A percentile compares a stretch with the other conserved stretches of the same genome.
These are phyloP conservation scores for Mortierella sp. DNA, from an alignment of 371 early-diverging fungal species.

Conservation along the genomic window DNA sequence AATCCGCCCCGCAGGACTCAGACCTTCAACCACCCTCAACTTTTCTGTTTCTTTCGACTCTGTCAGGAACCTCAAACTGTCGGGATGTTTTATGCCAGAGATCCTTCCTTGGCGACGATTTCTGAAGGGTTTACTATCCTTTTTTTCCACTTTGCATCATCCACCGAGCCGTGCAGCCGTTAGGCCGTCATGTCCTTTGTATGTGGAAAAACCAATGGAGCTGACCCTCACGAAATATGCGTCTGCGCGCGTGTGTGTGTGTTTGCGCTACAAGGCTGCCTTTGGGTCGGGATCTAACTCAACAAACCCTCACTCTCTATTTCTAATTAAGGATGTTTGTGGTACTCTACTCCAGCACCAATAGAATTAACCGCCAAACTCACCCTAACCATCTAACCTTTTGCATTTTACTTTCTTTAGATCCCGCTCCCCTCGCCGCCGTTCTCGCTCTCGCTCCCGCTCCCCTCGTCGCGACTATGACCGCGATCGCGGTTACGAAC, in stretches of 20 bases:
- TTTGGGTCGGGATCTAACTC: background rate
- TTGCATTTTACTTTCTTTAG: conserved; percentile 8
- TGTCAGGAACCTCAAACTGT: background rate
- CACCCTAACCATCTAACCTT: too few species aligned
- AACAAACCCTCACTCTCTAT: background rate
- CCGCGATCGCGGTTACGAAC: conserved; percentile 24
- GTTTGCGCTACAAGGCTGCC: background rate
- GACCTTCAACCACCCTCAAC: background rate
- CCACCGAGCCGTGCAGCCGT: conserved; percentile 33
- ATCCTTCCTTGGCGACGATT: conserved; percentile 4
- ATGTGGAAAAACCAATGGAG: conserved; percentile 28
- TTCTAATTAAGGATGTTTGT: background rate
- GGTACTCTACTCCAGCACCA: background rate
- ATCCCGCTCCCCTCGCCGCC: conserved; percentile 55
- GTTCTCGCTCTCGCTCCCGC: conserved; percentile 60
- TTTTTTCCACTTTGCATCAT: conserved; percentile 18
- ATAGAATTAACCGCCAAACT: background rate
- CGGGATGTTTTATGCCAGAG: conserved; percentile 6
- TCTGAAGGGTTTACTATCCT: conserved; percentile 16
- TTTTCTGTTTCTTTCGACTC: background rate
- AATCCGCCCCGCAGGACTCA: background rate
- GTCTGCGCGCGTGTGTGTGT: background rate
- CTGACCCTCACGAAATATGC: background rate
- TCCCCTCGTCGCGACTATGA: conserved; percentile 57
- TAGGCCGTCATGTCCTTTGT: conserved; percentile 33